Evolutionary conservation across 768 basidiomycete genomes (phyloP), one percentile per base, ranked within the genome.

Genomic region (Lactifluus echinatus): DNA sequence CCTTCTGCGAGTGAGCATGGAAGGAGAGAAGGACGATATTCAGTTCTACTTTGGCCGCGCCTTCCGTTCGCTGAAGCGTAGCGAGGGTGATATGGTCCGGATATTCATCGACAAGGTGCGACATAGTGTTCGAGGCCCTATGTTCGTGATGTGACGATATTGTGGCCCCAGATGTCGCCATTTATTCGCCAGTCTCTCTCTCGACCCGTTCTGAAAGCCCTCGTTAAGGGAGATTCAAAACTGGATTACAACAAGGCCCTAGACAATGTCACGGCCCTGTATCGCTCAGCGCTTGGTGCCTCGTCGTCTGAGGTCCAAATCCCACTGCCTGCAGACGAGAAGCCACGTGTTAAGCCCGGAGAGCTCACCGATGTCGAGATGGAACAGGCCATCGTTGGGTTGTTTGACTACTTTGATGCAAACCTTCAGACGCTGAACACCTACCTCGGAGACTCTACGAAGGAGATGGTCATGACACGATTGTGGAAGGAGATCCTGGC

Each of bases 1-100:
- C 49, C 73, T 96, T 36, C 74, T 96, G 31, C 81, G 96, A 19
- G 80, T 98, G 56, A 94, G 92, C 67, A 96, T 98, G 93, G 96
- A 99, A 67, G 93, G 94, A 52, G 96, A 98, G 77, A 93, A 95
- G 72, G 93, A 96, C 65, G 96, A 99, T 68, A 90, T 93, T 8
- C 89, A 89, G 64, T 99, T 96, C 75, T 94, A 89, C 76, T 99
- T 98, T 66, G 96, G 96, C 26, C 80, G 93, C 31, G 95, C 87
- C 3, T 99, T 99, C 78, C 79, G 95, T 45, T 91, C 85, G 37
- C 69, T 99, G 63, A 97, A 97, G 72, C 76, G 93, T 31, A 90
- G 93, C 0, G 93, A 98, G 67, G 84, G 80, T 23, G 95, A 99
- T 66, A 97, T 99, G 95, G 81, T 93, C 52, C 79, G 94, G 11